Evolutionary conservation across 1,139 yeast species (phyloP), one percentile per base, ranked within the genome.

Genomic region (Nakaseomyces delphensis): DNA sequence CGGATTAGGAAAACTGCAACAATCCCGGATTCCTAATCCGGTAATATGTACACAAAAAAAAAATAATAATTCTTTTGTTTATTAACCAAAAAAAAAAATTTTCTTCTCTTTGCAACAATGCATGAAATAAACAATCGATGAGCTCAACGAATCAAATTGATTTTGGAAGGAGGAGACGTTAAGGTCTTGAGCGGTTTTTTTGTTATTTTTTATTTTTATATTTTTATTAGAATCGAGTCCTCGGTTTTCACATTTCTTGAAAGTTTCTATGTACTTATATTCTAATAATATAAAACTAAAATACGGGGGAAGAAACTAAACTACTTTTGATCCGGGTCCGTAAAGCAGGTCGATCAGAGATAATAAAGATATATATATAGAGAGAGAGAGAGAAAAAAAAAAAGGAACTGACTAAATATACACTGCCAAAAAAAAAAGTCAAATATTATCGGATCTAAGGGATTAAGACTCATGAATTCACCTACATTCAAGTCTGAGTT

Each of bases 401-500:
- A 25, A 9, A 21, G 9, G 9, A 21, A 21, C n/a, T n/a, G n/a
- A n/a, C n/a, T n/a, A 21, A 21, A 21, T 21, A 21, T 21, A 21
- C 9, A 21, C 24, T n/a, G n/a, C n/a, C 24, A 21, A 21, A 7
- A 2, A 21, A 11, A 27, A 11, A 27, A 27, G 30, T 11, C 13
- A 27, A 11, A 2, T 27, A 27, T n/a, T 8, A 11, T 6, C 6
- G 30, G 15, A 8, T 13, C 29, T n/a, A n/a, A 39, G 8, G 18
- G 10, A 6, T 8, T 28, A 6, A 19, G n/a, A 21, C 38, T 20
- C 7, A 54, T 54, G 57, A 52, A 51, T 30, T 45, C 57, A 10
- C 56, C 57, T 6, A 47, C 52, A 15, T 41, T 52, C 41, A 48
- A 47, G 30, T 45, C 57, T 11, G 55, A 51, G 35, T 53, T 52